These are phyloP conservation scores for Aspergillus brasiliensis DNA, from an alignment of 2,329 filamentous ascomycete genomes.

Conservation along the genomic window DNA sequence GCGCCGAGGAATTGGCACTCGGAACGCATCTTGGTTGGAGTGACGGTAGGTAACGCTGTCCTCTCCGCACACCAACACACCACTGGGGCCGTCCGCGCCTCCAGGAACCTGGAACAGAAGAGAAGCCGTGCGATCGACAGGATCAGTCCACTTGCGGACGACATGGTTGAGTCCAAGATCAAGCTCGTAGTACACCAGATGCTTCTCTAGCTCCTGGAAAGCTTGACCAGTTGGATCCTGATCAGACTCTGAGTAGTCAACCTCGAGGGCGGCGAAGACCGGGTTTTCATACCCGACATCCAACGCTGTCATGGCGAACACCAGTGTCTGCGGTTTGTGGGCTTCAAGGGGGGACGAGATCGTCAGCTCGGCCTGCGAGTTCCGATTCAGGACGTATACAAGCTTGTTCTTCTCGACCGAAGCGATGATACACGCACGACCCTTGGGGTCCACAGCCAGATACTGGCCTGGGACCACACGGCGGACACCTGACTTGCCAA, in stretches of 20 bases:
- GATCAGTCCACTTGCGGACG: conserved; percentile 92
- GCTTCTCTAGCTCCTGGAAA: conserved; percentile 79
- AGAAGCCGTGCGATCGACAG: conserved; percentile 85
- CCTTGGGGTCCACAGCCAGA: conserved; percentile 91
- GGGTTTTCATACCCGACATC: conserved; percentile 98
- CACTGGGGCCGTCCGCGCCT: conserved; percentile 88
- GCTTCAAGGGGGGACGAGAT: conserved; percentile 97
- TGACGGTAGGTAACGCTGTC: conserved; percentile 97
- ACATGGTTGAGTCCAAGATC: conserved; percentile 97
- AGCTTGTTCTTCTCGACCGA: conserved; percentile 99
- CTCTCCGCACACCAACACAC: conserved; percentile 90
- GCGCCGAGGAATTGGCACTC: conserved; percentile 84
- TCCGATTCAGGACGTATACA: conserved; percentile 96
- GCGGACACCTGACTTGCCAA: conserved; percentile 93
- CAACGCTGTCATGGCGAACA: conserved; percentile 82
- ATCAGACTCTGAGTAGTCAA: conserved; percentile 89
- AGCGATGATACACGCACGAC: conserved; percentile 89
- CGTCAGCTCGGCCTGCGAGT: conserved; percentile 88
- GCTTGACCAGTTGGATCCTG: conserved; percentile 86
- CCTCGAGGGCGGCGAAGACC: conserved; percentile 90
- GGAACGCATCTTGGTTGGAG: conserved; percentile 86
- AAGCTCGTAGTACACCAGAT: conserved; percentile 94
- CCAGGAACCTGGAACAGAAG: conserved; percentile 95
- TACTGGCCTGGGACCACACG: conserved; percentile 95
- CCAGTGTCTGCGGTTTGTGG: conserved; percentile 87